phyloP scores from a whole-genome alignment of 148 eudicot genomes.

The Pouteria glomerata region DNA sequence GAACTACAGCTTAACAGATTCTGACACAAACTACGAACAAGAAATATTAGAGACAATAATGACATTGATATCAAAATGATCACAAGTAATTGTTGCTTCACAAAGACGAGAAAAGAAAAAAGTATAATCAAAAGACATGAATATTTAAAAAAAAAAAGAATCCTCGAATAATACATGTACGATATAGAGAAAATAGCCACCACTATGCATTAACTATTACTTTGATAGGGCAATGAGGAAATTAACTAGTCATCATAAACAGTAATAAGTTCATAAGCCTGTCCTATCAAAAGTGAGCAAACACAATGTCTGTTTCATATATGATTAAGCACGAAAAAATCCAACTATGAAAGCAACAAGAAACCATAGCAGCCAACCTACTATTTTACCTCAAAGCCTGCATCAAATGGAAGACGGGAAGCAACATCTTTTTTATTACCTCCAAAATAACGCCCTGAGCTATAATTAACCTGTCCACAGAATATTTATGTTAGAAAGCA shows the following conservation, averaged over 20 bases:
- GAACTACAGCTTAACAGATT: neutral
- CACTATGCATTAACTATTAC: neutral
- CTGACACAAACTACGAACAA: neutral
- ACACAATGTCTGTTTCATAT: neutral
- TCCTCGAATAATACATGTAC: neutral
- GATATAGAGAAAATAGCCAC: neutral
- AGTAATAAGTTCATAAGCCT: neutral
- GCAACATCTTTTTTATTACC: constrained; percentile 43
- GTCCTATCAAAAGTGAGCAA: neutral
- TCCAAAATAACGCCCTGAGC: constrained; percentile 85
- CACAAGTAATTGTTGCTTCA: neutral
- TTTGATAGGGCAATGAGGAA: neutral
- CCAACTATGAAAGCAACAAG: neutral
- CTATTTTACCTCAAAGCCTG: constrained; percentile 81
- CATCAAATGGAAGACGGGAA: constrained; percentile 77
- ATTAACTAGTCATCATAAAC: neutral
- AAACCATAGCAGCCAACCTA: neutral
- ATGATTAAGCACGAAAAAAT: too few relatives aligned
- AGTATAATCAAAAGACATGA: neutral
- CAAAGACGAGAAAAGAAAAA: neutral
- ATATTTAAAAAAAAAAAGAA: neutral
- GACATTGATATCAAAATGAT: neutral
- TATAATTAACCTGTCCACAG: constrained; percentile 75
- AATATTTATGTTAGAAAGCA: constrained; percentile 22
- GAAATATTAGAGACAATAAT: neutral